Evolutionary conservation across 306 rosid genomes (phyloP), one percentile per base, ranked within the genome.

Genomic region (Hippophae gyantsensis): DNA sequence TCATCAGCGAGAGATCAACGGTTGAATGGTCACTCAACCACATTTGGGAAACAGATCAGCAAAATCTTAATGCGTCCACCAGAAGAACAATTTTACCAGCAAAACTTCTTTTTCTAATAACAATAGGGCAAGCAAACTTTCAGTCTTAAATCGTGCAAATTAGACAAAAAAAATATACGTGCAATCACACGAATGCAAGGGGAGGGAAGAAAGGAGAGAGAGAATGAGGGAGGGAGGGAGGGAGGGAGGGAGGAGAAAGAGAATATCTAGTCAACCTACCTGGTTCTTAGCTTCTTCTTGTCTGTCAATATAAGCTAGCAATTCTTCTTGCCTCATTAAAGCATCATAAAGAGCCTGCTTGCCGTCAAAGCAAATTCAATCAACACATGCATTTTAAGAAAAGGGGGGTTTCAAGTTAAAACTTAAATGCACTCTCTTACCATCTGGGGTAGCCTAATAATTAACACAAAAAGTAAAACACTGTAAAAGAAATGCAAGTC

Each of bases 281-380:
- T 81, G 84, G 53, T 59, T 67, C 72, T 72, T 88, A 25, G 93
- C 96, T 47, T 82, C 96, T 78, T 80, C 89, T 68, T 92, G 95
- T 42, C 84, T 55, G 72, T 92, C 95, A 14, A 92, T 82, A 74
- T 83, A 85, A 27, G 96, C 95, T 67, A 92, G 88, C 69, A 92
- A 69, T 66, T 92, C 99, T 76, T 92, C 99, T 80, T 92, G 99
- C 73, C 78, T 85, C 89, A 92, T 88, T 53, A 85, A 71, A 2
- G 96, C 99, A 59, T 88, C 93, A 63, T 92, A 74, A 45, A 92
- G 84, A 69, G 99, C 96, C 99, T 92, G 67, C 63, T 55, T 67
- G 60, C 56, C 60, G 65, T 54, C 57, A 42, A 18, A 47, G 49
- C 58, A 52, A 10, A 52, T 48, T 43, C 46, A 48, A 70, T 40